These are phyloP conservation scores for Coffea canephora DNA, from an alignment of 257 asterid genomes.

Conservation along the genomic window DNA sequence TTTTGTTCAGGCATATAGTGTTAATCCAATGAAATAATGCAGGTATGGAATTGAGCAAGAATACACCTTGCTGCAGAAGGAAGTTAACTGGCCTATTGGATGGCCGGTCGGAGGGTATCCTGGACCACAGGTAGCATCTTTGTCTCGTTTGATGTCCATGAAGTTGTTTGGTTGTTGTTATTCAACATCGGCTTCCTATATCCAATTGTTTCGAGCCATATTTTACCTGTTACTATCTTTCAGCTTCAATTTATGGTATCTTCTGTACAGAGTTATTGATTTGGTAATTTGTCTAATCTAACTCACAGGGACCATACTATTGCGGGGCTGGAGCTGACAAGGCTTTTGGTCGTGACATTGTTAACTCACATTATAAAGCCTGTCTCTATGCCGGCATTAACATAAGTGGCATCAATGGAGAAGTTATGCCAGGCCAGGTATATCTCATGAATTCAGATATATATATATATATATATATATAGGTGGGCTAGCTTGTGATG, in stretches of 20 bases:
- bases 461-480: background rate
- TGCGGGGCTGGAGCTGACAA: constrained; percentile 76
- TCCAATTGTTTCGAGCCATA: background rate
- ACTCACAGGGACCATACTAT: constrained; percentile 73
- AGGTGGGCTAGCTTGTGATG: background rate
- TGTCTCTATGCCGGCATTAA: constrained; percentile 80
- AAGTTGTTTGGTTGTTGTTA: background rate
- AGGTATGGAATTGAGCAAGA: constrained; percentile 89
- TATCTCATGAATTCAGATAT: background rate
- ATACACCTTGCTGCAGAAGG: constrained; percentile 62
- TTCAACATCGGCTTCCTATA: background rate
- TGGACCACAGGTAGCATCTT: constrained; percentile 69
- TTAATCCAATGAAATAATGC: background rate
- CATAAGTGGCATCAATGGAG: constrained; percentile 73
- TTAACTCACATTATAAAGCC: constrained; percentile 74
- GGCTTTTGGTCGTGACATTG: constrained; percentile 78
- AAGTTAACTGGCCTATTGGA: constrained; percentile 67
- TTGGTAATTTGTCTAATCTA: background rate
- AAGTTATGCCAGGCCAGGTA: constrained; percentile 90
- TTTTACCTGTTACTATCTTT: background rate
- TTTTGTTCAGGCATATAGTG: background rate
- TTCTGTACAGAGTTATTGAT: background rate
- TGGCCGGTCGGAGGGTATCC: constrained; percentile 86
- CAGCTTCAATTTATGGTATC: background rate
- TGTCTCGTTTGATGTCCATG: background rate